Evolutionary conservation across 2,329 filamentous ascomycete genomes (phyloP), one percentile per base, ranked within the genome.

Genomic region (Hypomyces perniciosus): DNA sequence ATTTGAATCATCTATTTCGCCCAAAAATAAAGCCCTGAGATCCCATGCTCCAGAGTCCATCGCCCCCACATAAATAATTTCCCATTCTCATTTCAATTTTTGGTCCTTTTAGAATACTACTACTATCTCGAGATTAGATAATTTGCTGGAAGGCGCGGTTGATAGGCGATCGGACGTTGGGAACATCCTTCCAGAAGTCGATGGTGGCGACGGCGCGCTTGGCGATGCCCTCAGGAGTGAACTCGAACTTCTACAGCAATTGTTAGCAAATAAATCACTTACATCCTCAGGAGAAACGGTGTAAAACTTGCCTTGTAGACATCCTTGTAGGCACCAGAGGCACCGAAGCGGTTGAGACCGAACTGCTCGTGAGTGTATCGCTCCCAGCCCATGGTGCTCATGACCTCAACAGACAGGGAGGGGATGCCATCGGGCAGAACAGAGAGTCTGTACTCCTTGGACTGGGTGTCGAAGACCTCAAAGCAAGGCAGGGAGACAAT

Each of bases 301-400:
- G 44, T 44, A 30, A 30, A 50, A 72, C 80, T 73, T 78, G 78
- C 88, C 80, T 88, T 86, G 83, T 99, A 99, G 55, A 99, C 90
- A 65, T 97, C 86, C 85, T 92, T 92, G 81, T 97, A 97, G 61
- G 92, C 86, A 65, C 92, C 93, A 51, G 89, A 95, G 61, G 92
- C 92, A 84, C 93, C 93, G 74, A 99, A 99, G 70, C 93, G 84
- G 86, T 99, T 99, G 61, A 99, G 84, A 70, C 93, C 93, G 67
- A 99, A 99, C 79, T 99, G 93, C 84, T 99, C 93, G 76, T 99
- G 92, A 54, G 90, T 88, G 78, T 97, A 99, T 73, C 92, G 88
- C 83, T 97, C 91, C 93, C 93, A 99, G 62, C 93, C 93, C 75
- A 96, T 85, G 61, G 93, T 99, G 73, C 82, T 87, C 88, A 96